Percentiles rank a stretch among this genome's conserved stretches.
phyloP scores from a whole-genome alignment of 768 basidiomycete species.

The Xerocomus brunneocitrinus region DNA sequence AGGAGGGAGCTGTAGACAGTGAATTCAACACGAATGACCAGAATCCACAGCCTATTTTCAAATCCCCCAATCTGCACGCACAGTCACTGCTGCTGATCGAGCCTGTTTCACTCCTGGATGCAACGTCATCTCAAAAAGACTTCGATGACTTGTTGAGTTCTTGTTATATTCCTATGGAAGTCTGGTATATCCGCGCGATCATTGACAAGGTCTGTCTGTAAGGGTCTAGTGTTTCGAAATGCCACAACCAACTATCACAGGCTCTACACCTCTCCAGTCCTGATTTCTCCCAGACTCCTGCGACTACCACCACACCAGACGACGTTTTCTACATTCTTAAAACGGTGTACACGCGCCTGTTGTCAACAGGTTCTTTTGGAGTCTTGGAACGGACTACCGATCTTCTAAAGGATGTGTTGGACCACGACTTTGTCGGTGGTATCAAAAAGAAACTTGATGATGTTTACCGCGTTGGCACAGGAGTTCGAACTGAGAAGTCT shows the following conservation, averaged over 20 bases:
- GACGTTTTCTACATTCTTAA: constrained; percentile 97
- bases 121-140: constrained; percentile 49
- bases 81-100: not conserved
- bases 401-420: constrained; percentile 69
- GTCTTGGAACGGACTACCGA: constrained; percentile 57
- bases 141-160: constrained; percentile 64
- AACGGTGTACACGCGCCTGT: constrained; percentile 66
- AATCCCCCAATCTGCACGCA: not conserved
- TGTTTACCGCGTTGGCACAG: constrained; percentile 62
- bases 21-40: constrained; percentile 1
- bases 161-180: constrained; percentile 86
- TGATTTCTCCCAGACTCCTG: constrained; percentile 60
- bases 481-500: constrained; percentile 61
- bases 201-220: constrained; percentile 71
- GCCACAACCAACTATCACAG: constrained; percentile 37
- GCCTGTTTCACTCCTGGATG: constrained; percentile 34
- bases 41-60: not conserved
- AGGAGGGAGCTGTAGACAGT: constrained; percentile 7
- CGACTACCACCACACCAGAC: constrained; percentile 77
- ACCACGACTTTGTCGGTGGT: constrained; percentile 75
- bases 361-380: constrained; percentile 68
- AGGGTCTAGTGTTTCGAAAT: not conserved
- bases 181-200: constrained; percentile 84
- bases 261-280: constrained; percentile 81
- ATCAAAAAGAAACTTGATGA: constrained; percentile 86